Evolutionary conservation across 441 rosid species (phyloP), one percentile per base, ranked within the genome.

Genomic region (Croton laevigatus): DNA sequence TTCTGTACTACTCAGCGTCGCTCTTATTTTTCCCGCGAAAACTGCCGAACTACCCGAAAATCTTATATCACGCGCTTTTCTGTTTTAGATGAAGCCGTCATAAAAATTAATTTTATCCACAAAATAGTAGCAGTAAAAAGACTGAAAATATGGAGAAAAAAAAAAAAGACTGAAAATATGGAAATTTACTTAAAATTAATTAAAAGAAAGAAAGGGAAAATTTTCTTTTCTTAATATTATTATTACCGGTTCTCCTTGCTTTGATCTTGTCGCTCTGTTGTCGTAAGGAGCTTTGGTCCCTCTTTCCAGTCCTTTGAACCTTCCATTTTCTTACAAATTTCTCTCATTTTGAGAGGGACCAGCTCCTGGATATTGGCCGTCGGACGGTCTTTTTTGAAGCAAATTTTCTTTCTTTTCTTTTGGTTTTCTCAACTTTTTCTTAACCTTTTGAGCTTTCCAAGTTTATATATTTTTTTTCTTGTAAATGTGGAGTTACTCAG

Each of bases 401-500:
- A 14, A 7, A 23, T 37, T 54, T 62, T 34, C 11, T 4, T 44
- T 20, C 17, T 65, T 62, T 62, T 19, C 9, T 55, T 46, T 27
- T 27, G 32, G 32, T 27, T 27, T 27, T 27, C 32, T 27, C 32
- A 27, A 27, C 32, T 27, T 59, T 17, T 8, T 36, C 6, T 14
- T 53, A 16, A 4, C 19, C 19, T 69, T 63, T 57, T 57, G 17
- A 32, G 42, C 58, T 32, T 54, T 68, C 52, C 20, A 55, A 19
- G 4, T 52, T 22, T 53, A 53, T 16, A 37, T 62, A 11, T 5
- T 8, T 46, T 45, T 11, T 14, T 19, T 27, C 71, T 34, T 59
- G 55, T 71, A 81, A 82, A 93, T 93, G 96, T 86, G 96, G 96
- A 78, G 91, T 54, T 76, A 76, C 42, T 54, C 79, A 3, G 86